A percentile compares a stretch with the other conserved stretches of the same genome.
phyloP scores from a whole-genome alignment of 1,139 yeast species.

The Geotrichum macrosporum region DNA sequence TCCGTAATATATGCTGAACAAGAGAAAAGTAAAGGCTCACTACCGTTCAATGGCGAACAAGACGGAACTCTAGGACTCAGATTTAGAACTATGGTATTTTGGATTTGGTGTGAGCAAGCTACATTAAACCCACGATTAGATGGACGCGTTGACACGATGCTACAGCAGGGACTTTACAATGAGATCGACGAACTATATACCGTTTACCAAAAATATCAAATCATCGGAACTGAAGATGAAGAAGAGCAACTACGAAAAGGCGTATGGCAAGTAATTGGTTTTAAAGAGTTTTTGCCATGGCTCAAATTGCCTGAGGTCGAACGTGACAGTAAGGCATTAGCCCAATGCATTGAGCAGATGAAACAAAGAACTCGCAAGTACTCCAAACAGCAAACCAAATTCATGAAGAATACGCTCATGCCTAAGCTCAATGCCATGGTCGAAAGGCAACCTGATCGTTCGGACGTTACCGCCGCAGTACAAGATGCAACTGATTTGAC shows the following conservation, averaged over 20 bases:
- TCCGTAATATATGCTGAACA: slow-evolving; percentile 69
- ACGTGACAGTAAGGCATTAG: slow-evolving; percentile 34
- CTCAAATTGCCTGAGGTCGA: slow-evolving; percentile 36
- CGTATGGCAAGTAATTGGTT: slow-evolving; percentile 94
- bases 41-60: slow-evolving; percentile 4
- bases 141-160: slow-evolving; percentile 77
- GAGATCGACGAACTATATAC: slow-evolving; percentile 59
- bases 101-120: slow-evolving; percentile 75
- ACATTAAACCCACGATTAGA: slow-evolving; percentile 64
- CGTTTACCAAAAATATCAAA: slow-evolving; percentile 26
- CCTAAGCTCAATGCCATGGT: slow-evolving; percentile 43
- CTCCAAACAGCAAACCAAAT: slow-evolving; percentile 85
- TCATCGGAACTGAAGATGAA: slow-evolving; percentile 13
- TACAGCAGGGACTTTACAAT: slow-evolving; percentile 50
- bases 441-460: slow-evolving; percentile 41
- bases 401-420: slow-evolving; percentile 73
- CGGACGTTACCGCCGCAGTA: slow-evolving; percentile 61
- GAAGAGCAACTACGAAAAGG: slow-evolving; percentile 57
- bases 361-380: slow-evolving; percentile 79
- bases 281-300: slow-evolving; percentile 88
- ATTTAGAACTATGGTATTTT: slow-evolving; percentile 66
- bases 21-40: slow-evolving; percentile 30
- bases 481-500: slow-evolving; percentile 71
- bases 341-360: slow-evolving; percentile 65
- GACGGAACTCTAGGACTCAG: slow-evolving; percentile 41